Evolutionary conservation across 305 asterid species (phyloP).

Genomic region (Solanum hybrid): DNA sequence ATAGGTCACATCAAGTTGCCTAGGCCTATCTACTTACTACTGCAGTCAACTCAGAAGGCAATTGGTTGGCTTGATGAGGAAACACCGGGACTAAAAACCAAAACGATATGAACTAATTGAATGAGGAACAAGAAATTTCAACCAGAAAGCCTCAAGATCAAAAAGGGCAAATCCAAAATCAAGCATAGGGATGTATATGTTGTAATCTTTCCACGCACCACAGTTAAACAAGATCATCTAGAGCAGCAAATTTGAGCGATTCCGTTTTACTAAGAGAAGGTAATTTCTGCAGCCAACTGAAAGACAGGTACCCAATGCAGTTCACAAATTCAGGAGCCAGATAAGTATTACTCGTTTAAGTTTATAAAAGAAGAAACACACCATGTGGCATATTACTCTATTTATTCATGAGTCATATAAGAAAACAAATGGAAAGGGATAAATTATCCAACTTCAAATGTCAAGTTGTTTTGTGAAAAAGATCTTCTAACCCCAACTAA

Average conservation of each 20-base stretch:
- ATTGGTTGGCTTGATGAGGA: neutral
- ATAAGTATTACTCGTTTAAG: neutral
- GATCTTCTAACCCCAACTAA: neutral
- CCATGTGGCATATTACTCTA: neutral
- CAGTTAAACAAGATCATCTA: neutral
- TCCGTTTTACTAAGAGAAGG: neutral
- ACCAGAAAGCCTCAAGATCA: neutral
- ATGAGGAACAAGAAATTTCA: neutral
- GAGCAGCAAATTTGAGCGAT: neutral
- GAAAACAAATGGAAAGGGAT: neutral
- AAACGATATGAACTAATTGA: neutral
- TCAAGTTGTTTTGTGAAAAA: neutral
- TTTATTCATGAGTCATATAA: neutral
- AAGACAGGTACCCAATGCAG: neutral
- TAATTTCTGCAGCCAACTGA: neutral
- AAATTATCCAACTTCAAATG: neutral
- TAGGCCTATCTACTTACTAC: neutral
- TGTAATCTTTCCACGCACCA: neutral
- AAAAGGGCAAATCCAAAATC: neutral
- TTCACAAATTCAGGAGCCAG: neutral
- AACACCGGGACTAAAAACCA: neutral
- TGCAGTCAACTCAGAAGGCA: neutral
- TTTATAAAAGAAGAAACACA: neutral
- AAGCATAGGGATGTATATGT: neutral
- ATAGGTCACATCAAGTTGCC: neutral